These are phyloP conservation scores for Neopestalotiopsis sp. DNA, from an alignment of 2,329 filamentous ascomycete genomes.

Conservation along the genomic window DNA sequence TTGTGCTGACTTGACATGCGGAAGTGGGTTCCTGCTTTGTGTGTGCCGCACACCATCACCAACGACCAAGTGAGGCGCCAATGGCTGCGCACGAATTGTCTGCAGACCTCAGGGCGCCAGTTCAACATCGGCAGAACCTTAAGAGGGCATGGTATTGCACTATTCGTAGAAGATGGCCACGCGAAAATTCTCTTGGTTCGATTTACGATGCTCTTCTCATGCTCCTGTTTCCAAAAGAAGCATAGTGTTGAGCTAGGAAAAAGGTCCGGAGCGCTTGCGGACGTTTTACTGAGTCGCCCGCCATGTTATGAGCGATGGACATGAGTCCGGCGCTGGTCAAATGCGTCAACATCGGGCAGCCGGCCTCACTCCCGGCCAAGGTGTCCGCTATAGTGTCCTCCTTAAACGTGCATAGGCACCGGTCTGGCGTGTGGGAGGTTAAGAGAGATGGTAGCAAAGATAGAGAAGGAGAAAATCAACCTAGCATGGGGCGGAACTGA, in stretches of 20 bases:
- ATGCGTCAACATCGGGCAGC: not conserved
- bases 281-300: not conserved
- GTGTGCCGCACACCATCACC: not conserved
- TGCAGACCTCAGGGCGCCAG: not conserved
- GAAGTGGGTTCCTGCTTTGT: conserved; percentile 2
- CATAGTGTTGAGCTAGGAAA: not conserved
- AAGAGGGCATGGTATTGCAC: not conserved
- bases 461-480: not conserved
- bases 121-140: not conserved
- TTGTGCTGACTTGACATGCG: not conserved
- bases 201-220: not conserved
- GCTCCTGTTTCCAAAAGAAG: not conserved
- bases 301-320: not conserved
- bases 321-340: not conserved
- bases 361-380: not conserved
- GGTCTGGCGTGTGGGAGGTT: not conserved
- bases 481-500: not conserved
- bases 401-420: not conserved
- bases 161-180: not conserved
- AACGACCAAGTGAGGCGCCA: not conserved
- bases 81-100: not conserved
- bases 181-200: not conserved
- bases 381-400: not conserved
- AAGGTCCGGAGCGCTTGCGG: not conserved
- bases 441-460: not conserved